Evolutionary conservation across 805 yeast species (phyloP), one percentile per base, ranked within the genome.

Genomic region (Lachancea mirantina): DNA sequence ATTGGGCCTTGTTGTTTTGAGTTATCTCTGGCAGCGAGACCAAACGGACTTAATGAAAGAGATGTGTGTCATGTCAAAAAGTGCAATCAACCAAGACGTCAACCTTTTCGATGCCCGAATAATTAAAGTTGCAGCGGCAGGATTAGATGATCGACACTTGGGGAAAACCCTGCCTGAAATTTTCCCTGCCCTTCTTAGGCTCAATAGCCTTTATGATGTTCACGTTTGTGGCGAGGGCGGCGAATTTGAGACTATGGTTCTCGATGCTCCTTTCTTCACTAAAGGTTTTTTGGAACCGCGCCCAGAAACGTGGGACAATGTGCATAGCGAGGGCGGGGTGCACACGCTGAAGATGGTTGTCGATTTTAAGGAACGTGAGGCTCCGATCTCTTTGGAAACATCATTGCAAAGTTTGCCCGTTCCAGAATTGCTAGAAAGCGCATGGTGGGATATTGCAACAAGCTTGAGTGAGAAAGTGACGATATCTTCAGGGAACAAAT

Each of bases 181-280:
- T 42, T 71, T 69, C 35, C 81, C 84, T 1, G 68, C 62, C 0
- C 56, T 92, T 51, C 42, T 64, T 8, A 62, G 63, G 23, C 61
- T 88, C 39, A 80, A 87, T 52, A 39, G 52, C 7, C 60, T 64
- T 55, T 88, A 74, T 58, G 94, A 88, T 2, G 83, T 88, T 9
- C 96, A 89, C 55, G 76, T 92, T 0, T 92, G 98, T 62, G 99
- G 99, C 9, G 99, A 92, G 64, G 99, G 99, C 20, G 99, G 99
- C 1, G 99, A 92, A 57, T 92, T 85, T 57, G 99, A 92, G 55
- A 80, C 96, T 0, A 62, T 89, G 45, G 97, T 89, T 2, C 64
- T 92, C 18, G 96, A 92, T 56, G 84, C 94, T 1, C 94, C 95
- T 0, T 78, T 84, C 39, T 92, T 89, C 61, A 61, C 60, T 19